Evolutionary conservation across 2,329 filamentous ascomycete species (phyloP).

Genomic region (Tolypocladium inflatum): DNA sequence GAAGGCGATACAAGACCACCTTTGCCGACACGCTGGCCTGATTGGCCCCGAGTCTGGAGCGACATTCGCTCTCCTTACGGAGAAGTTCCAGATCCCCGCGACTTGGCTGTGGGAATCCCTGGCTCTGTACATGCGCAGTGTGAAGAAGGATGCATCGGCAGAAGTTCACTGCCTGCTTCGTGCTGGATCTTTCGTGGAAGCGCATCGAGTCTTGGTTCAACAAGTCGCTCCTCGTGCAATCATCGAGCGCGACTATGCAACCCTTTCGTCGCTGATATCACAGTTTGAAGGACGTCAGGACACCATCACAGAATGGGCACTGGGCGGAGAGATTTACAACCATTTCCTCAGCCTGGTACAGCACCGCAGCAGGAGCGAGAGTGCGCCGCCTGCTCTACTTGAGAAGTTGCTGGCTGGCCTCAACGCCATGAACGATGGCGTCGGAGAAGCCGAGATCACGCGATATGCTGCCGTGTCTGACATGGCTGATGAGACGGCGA

Average conservation of each 20-base stretch:
- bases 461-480: conserved; percentile 64
- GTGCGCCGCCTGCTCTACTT: conserved; percentile 34
- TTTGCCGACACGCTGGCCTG: conserved; percentile 60
- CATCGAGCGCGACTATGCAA: conserved; percentile 70
- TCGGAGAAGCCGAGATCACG: conserved; percentile 40
- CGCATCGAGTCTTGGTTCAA: conserved; percentile 72
- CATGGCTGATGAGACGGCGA: conserved; percentile 67
- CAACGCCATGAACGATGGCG: conserved; percentile 40
- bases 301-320: conserved; percentile 62
- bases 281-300: conserved; percentile 58
- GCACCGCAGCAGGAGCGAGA: conserved; percentile 29
- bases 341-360: conserved; percentile 47
- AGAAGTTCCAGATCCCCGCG: conserved; percentile 60
- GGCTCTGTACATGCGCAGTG: conserved; percentile 70
- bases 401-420: conserved; percentile 48
- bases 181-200: conserved; percentile 67
- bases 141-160: conserved; percentile 54
- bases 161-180: conserved; percentile 76
- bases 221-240: conserved; percentile 75
- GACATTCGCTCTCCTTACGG: conserved; percentile 49
- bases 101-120: conserved; percentile 83
- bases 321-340: conserved; percentile 71
- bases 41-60: conserved; percentile 50
- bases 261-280: conserved; percentile 57
- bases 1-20: conserved; percentile 60